A percentile compares a stretch with the other conserved stretches of the same genome.
Evolutionary conservation across 768 basidiomycete species (phyloP).

Genomic region (Chalciporus pseudorubinellus): DNA sequence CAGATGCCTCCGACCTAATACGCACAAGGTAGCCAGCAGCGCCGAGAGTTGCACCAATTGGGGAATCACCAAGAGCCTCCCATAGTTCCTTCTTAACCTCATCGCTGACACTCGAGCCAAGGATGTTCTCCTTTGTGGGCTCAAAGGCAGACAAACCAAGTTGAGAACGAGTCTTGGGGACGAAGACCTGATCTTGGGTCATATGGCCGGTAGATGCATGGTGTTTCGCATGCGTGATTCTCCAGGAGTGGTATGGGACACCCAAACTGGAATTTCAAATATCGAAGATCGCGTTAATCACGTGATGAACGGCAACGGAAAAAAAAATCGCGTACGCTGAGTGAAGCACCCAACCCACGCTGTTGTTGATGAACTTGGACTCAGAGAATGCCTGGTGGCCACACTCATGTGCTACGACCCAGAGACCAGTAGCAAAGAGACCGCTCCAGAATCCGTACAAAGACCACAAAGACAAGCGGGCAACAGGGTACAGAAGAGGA

Average conservation of each 20-base stretch:
- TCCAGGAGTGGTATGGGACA: constrained; percentile 97
- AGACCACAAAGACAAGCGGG: constrained; percentile 70
- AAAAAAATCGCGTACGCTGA: constrained; percentile 59
- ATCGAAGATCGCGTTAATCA: constrained; percentile 12
- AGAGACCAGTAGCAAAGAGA: constrained; percentile 86
- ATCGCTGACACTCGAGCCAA: constrained; percentile 62
- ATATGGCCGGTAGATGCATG: constrained; percentile 93
- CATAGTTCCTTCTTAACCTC: constrained; percentile 70
- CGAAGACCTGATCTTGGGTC: constrained; percentile 94
- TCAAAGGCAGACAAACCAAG: constrained; percentile 64
- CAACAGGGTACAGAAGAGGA: constrained; percentile 59
- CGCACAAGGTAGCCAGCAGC: constrained; percentile 60
- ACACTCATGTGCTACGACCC: constrained; percentile 94
- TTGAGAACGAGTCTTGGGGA: constrained; percentile 83
- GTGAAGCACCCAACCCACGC: constrained; percentile 90
- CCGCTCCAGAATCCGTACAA: constrained; percentile 81
- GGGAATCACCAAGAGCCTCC: constrained; percentile 91
- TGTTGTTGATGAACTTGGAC: constrained; percentile 87
- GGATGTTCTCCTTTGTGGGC: constrained; percentile 59
- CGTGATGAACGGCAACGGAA: constrained; percentile 14
- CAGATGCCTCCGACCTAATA: constrained; percentile 1
- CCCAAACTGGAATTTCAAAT: constrained; percentile 58
- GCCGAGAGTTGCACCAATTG: constrained; percentile 61
- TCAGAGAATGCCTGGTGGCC: constrained; percentile 97
- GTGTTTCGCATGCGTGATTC: constrained; percentile 91